Percentiles rank a stretch among this genome's conserved stretches.
These are phyloP conservation scores for Cercospora sojina DNA, from an alignment of 2,329 filamentous ascomycete species.

Conservation along the genomic window DNA sequence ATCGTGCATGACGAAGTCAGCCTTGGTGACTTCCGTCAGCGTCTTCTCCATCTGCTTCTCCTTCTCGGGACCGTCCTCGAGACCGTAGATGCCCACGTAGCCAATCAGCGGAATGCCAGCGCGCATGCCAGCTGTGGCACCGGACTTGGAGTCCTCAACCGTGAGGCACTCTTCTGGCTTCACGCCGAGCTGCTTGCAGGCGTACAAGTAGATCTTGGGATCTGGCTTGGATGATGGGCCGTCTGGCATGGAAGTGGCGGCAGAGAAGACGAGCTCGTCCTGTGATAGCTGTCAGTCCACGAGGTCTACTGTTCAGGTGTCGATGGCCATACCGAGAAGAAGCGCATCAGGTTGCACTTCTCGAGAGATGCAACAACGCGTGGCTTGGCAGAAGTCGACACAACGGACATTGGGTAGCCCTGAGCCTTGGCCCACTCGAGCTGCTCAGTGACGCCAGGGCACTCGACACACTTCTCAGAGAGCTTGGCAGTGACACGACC, in stretches of 20 bases:
- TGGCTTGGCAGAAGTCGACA: slow-evolving; percentile 75
- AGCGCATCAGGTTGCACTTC: slow-evolving; percentile 76
- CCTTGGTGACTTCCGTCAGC: slow-evolving; percentile 50
- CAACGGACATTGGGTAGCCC: slow-evolving; percentile 71
- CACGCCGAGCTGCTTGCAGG: slow-evolving; percentile 71
- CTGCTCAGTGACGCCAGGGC: slow-evolving; percentile 59
- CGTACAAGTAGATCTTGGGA: slow-evolving; percentile 81
- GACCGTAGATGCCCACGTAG: slow-evolving; percentile 77
- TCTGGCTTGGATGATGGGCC: slow-evolving; percentile 88
- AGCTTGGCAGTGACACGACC: slow-evolving; percentile 82
- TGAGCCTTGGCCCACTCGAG: slow-evolving; percentile 58
- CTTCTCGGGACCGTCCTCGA: slow-evolving; percentile 64
- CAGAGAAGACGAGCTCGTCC: slow-evolving; percentile 72
- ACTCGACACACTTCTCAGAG: slow-evolving; percentile 38
- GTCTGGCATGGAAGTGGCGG: slow-evolving; percentile 68
- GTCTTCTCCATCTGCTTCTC: slow-evolving; percentile 52
- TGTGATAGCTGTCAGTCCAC: background rate
- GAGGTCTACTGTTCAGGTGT: background rate
- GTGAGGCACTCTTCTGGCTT: slow-evolving; percentile 71
- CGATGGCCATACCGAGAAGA: slow-evolving; percentile 56
- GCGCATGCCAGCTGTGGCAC: slow-evolving; percentile 71
- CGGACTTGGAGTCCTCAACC: slow-evolving; percentile 86
- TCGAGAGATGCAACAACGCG: slow-evolving; percentile 75
- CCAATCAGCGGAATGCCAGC: slow-evolving; percentile 79
- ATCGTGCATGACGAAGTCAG: slow-evolving; percentile 51